phyloP scores from a whole-genome alignment of 805 yeast species.

The Ogataea ganodermae region DNA sequence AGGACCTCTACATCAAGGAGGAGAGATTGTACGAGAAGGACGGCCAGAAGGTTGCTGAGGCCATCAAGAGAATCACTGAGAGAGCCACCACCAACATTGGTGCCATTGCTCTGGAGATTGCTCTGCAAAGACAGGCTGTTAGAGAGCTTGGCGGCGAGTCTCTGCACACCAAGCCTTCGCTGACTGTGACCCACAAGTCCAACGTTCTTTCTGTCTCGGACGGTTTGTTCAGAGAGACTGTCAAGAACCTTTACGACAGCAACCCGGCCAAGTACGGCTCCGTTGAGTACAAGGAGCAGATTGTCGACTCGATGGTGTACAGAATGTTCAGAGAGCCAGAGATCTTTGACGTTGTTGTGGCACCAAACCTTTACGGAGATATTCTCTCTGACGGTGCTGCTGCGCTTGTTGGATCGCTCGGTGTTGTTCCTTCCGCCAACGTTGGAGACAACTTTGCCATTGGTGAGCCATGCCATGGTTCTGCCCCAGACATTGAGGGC shows the following conservation, averaged over 20 bases:
- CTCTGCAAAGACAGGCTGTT: conserved; percentile 82
- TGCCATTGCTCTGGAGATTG: conserved; percentile 88
- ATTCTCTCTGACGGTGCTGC: conserved; percentile 98
- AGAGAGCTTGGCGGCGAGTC: conserved; percentile 64
- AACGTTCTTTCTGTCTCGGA: conserved; percentile 91
- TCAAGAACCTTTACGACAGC: conserved; percentile 58
- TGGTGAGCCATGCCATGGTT: conserved; percentile 99
- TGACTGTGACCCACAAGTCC: conserved; percentile 95
- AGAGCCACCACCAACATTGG: conserved; percentile 84
- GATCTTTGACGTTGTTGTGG: conserved; percentile 95
- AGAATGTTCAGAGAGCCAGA: conserved; percentile 98
- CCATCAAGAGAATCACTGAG: conserved; percentile 94
- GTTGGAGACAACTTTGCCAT: conserved; percentile 95
- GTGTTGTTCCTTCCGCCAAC: conserved; percentile 97
- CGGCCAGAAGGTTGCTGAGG: conserved; percentile 93
- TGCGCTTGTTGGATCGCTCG: conserved; percentile 94
- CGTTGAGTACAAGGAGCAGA: conserved; percentile 85
- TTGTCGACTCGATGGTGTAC: conserved; percentile 99
- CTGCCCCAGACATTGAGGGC: conserved; percentile 98
- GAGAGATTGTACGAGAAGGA: conserved; percentile 76
- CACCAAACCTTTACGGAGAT: conserved; percentile 98
- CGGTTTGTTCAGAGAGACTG: conserved; percentile 93
- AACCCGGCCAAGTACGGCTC: conserved; percentile 58
- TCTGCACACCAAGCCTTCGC: conserved; percentile 55
- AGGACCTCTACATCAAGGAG: conserved; percentile 94